These are phyloP conservation scores for Paramarasmius palmivorus DNA, from an alignment of 1,284 basidiomycete species.

Conservation along the genomic window DNA sequence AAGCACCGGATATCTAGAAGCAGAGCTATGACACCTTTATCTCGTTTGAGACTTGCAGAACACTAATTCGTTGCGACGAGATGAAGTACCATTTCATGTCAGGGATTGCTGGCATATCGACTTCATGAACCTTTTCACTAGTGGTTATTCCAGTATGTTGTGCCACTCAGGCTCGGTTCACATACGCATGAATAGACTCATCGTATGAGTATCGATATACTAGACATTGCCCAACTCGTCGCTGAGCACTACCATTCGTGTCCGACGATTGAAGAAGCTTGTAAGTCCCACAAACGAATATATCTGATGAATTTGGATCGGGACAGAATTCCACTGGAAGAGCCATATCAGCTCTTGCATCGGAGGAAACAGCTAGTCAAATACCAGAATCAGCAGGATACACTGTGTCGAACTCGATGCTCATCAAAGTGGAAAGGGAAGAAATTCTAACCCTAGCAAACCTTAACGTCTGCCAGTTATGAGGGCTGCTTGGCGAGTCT, in stretches of 20 bases:
- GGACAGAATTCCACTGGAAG: conserved; percentile 80
- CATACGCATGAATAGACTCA: conserved; percentile 19
- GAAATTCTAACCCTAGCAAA: not conserved
- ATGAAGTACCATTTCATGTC: conserved; percentile 85
- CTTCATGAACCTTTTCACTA: conserved; percentile 67
- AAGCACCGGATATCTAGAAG: conserved; percentile 46
- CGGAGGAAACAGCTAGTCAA: not conserved
- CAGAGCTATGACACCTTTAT: conserved; percentile 58
- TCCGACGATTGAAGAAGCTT: conserved; percentile 50
- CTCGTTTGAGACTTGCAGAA: conserved; percentile 8
- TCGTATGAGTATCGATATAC: conserved; percentile 45
- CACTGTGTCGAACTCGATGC: conserved; percentile 54
- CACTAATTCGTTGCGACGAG: not conserved
- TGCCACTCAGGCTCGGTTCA: not conserved
- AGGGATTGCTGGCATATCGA: conserved; percentile 80
- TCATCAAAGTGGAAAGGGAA: not conserved
- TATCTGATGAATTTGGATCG: conserved; percentile 48
- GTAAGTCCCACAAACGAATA: conserved; percentile 92
- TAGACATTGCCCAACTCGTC: conserved; percentile 66
- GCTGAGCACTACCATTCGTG: conserved; percentile 30
- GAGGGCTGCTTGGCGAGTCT: conserved; percentile 1
- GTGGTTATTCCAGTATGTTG: conserved; percentile 7
- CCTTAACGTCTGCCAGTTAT: conserved; percentile 8
- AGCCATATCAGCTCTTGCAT: not conserved
- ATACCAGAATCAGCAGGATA: conserved; percentile 78